Evolutionary conservation across 768 basidiomycete species (phyloP), one percentile per base, ranked within the genome.

Genomic region (Mycena crocata): DNA sequence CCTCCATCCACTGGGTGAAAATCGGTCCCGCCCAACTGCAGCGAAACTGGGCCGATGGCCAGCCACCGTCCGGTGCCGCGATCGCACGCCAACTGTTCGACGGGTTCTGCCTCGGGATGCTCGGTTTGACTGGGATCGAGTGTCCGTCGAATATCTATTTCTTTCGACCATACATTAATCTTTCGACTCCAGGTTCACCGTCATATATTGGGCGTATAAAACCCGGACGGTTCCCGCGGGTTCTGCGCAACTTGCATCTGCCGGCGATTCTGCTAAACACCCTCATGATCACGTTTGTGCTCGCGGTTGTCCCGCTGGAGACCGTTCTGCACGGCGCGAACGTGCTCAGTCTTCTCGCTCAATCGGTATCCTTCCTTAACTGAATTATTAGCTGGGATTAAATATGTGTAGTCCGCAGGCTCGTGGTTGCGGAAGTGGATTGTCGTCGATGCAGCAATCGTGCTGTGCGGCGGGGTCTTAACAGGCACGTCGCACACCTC

Each of bases 111-210:
- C 79, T 94, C 4, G 87, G 89, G 0, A 89, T 93, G 81, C 79
- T 94, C 2, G 91, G 90, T 0, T 80, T 92, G 37, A 92, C 92
- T 1, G 92, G 90, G 10, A 88, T 89, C 71, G 89, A 90, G 83
- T 90, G 90, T 90, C 60, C 40, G 79, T 74, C n/a, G n/a, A n/a
- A n/a, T n/a, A 2, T 15, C 28, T 5, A 56, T 10, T n/a, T 24
- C 19, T 69, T 7, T 10, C 6, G 34, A n/a, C 32, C 24, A 32
- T 31, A 30, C 15, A 23, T 14, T 7, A 2, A 2, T 19, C 39
- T 54, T n/a, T 50, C 46, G 28, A 39, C 9, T 60, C n/a, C 55
- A 83, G 90, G 90, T 60, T 83, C 86, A 0, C 90, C 91, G 5
- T 85, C 90, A 5, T 92, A 93, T 71, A 80, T 88, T 35, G 84